Conservation (phyloP, 352 stramenopile genomes). For the Aphanomyces astaci region DNA sequence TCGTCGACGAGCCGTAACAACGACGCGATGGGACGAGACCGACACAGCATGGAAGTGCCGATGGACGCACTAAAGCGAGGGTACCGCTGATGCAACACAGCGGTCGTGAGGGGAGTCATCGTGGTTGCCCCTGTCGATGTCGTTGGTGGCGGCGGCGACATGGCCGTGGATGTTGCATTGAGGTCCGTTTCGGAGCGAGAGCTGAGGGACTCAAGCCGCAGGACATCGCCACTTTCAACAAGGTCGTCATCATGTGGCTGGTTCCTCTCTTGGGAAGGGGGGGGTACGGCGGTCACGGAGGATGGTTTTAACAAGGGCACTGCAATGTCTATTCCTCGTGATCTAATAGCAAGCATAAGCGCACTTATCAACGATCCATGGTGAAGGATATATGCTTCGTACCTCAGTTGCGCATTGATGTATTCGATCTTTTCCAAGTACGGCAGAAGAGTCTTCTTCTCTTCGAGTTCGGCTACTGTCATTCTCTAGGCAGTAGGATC, state of each 20-base stretch:
- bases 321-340: conserved; percentile 4
- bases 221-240: neutral
- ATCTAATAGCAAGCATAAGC: no score
- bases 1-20: conserved; percentile 53
- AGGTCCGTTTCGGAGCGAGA: conserved; percentile 15
- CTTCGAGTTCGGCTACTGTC: conserved; percentile 14
- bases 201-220: neutral
- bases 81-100: conserved; percentile 40
- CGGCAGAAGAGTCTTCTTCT: conserved; percentile 72
- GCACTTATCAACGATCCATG: neutral
- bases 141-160: neutral
- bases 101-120: conserved; percentile 24
- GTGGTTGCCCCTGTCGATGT: conserved; percentile 4
- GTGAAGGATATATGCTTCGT: neutral
- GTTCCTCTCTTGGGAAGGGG: neutral
- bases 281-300: neutral
- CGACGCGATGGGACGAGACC: conserved; percentile 49
- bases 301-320: neutral
- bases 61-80: conserved; percentile 42
- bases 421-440: conserved; percentile 85
- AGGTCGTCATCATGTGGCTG: neutral
- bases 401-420: conserved; percentile 68
- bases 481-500: neutral
- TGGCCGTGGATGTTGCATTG: neutral
- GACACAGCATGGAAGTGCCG: conserved; percentile 16